Evolutionary conservation across 2,329 filamentous ascomycete genomes (phyloP).

Genomic region (Talaromyces albobiverticillius): DNA sequence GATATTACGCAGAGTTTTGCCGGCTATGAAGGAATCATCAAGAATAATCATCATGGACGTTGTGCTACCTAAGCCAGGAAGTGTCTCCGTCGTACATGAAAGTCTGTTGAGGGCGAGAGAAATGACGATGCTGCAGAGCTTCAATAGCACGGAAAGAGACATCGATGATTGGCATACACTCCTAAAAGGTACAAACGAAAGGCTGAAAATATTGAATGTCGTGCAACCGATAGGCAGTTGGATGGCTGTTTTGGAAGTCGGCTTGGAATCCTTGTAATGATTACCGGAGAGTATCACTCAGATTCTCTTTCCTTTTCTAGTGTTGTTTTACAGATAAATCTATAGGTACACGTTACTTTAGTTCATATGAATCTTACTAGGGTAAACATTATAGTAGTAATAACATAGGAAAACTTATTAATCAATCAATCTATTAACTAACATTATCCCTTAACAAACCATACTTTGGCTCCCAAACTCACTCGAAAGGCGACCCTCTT

Average conservation of each 20-base stretch:
- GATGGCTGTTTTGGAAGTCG: conserved; percentile 18
- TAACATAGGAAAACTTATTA: too few relatives aligned
- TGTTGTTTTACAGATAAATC: too few relatives aligned
- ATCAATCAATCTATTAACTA: too few relatives aligned
- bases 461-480: conserved; percentile 33
- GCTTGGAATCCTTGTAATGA: background rate
- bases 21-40: conserved; percentile 25
- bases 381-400: too few relatives aligned
- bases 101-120: conserved; percentile 28
- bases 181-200: conserved; percentile 20
- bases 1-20: conserved; percentile 32
- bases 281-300: background rate
- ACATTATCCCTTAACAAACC: too few relatives aligned
- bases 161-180: conserved; percentile 27
- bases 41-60: conserved; percentile 32
- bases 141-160: conserved; percentile 32
- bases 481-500: conserved; percentile 42
- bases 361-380: too few relatives aligned
- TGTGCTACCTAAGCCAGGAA: conserved; percentile 24
- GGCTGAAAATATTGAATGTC: conserved; percentile 14
- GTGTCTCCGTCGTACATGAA: conserved; percentile 17
- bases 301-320: too few relatives aligned
- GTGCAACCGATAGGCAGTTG: conserved; percentile 21
- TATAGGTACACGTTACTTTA: too few relatives aligned
- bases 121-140: conserved; percentile 30